phyloP scores from a whole-genome alignment of 1,139 yeast species.

The Debaryomyces nepalensis region DNA sequence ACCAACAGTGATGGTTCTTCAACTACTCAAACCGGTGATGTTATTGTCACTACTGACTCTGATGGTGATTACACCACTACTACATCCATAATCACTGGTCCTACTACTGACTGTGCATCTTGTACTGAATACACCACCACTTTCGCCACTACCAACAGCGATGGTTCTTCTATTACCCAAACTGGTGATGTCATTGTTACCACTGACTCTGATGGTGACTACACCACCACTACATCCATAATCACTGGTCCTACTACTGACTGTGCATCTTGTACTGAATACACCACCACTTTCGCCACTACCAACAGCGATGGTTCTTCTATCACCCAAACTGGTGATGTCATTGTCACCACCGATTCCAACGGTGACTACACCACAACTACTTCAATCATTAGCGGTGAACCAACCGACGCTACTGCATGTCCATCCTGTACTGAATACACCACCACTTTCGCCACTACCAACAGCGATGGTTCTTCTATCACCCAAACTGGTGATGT shows the following conservation, averaged over 20 bases:
- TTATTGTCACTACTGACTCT: constrained; percentile 17
- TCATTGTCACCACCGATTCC: constrained; percentile 17
- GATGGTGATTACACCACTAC: background rate
- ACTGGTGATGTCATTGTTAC: constrained; percentile 20
- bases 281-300: constrained; percentile 24
- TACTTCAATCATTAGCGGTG: background rate
- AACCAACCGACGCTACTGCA: constrained; percentile 10
- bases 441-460: constrained; percentile 24
- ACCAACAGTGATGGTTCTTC: constrained; percentile 24
- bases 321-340: constrained; percentile 33
- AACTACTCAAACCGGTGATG: constrained; percentile 22
- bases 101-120: constrained; percentile 14
- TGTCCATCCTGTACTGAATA: constrained; percentile 21
- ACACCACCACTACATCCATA: constrained; percentile 17
- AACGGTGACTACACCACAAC: background rate
- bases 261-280: constrained; percentile 21
- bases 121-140: constrained; percentile 26
- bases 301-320: constrained; percentile 24
- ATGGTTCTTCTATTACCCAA: constrained; percentile 23
- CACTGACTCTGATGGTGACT: constrained; percentile 17
- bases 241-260: constrained; percentile 7
- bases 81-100: background rate
- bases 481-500: constrained; percentile 22
- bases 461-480: constrained; percentile 23
- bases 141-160: constrained; percentile 20